Base-by-base conservation (phyloP, 495 filamentous ascomycete species). In the Durotheca rogersii region DNA sequence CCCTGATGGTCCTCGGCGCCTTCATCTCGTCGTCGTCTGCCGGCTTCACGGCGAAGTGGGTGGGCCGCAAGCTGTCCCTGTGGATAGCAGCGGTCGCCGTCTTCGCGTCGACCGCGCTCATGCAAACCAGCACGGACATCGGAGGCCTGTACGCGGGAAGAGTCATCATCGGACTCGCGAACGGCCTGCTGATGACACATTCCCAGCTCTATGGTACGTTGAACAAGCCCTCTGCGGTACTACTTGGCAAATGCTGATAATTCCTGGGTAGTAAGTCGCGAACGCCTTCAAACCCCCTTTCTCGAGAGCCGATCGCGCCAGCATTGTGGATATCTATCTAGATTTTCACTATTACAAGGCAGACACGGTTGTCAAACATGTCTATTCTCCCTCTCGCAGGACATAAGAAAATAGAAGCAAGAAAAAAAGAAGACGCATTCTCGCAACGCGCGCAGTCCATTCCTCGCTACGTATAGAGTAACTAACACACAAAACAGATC, bases 1-100 rank as follows among this genome's bases (percentile, higher is more conserved):
- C 74, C 12, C 67, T 84, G 36, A 82, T 83, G 79, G 79, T 78
- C 2, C 72, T 83, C 18, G 80, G 81, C 31, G 78, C 80, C 36
- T 81, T 84, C 58, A 67, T 82, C 18, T 73, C 69, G 33, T 82
- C 81, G 11, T 74, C 70, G 4, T 72, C 71, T 0, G 78, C 74
- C 38, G 80, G 81, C 6, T 67, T 79, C 6, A 66, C 75, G 12
- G 75, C 80, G 0, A 68, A 64, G 6, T 71, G 65, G 29, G 42
- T 80, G 35, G 73, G 78, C 17, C 68, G 79, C 5, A 75, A 74
- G 42, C 45, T 67, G 2, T 71, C 67, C 36, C 65, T 81, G 19
- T 81, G 75, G 72, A 52, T 67, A 6, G 79, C 78, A 1, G 75
- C 75, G 49, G 10, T 74, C 3, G 49, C 76, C 11, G 75, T 77